A percentile compares a stretch with the other conserved stretches of the same genome.
Evolutionary conservation across 352 stramenopile species (phyloP).

Genomic region (Pythium apleroticum): DNA sequence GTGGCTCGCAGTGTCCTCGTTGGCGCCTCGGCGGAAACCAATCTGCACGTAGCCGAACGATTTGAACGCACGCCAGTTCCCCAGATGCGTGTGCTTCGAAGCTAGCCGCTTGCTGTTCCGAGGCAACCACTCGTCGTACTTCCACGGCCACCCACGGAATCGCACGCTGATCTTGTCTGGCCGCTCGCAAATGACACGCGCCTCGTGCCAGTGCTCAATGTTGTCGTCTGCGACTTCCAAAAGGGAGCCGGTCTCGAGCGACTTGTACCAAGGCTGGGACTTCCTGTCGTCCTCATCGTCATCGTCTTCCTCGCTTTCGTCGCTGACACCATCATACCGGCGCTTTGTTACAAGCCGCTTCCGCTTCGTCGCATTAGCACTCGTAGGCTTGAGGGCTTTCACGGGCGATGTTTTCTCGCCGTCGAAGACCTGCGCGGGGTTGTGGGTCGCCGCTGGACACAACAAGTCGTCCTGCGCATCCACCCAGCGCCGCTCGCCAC

Average conservation of each 20-base stretch:
- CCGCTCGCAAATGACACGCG: slow-evolving; percentile 52
- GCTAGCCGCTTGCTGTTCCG: slow-evolving; percentile 76
- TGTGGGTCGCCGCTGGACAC: slow-evolving; percentile 21
- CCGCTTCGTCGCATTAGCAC: not conserved
- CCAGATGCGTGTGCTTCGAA: slow-evolving; percentile 64
- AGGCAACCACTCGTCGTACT: slow-evolving; percentile 91
- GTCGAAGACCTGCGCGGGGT: not conserved
- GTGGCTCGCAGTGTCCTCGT: slow-evolving; percentile 13
- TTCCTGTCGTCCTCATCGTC: slow-evolving; percentile 4
- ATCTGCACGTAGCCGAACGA: slow-evolving; percentile 21
- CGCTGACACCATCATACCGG: not conserved
- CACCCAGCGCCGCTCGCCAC: slow-evolving; percentile 45
- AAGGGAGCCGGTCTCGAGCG: slow-evolving; percentile 13
- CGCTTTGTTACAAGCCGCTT: not conserved
- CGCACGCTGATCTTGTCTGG: slow-evolving; percentile 64
- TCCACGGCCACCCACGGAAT: slow-evolving; percentile 90
- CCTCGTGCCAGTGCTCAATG: slow-evolving; percentile 30
- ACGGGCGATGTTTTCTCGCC: not conserved
- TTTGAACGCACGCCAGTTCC: slow-evolving; percentile 29
- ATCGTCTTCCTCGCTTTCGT: too few relatives aligned
- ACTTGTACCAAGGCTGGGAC: slow-evolving; percentile 11
- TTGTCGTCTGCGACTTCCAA: slow-evolving; percentile 28
- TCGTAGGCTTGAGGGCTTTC: not conserved
- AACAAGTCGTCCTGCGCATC: slow-evolving; percentile 61
- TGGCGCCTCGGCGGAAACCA: slow-evolving; percentile 13